These are phyloP conservation scores for Colletotrichum lini DNA, from an alignment of 2,329 filamentous ascomycete species.

Conservation along the genomic window DNA sequence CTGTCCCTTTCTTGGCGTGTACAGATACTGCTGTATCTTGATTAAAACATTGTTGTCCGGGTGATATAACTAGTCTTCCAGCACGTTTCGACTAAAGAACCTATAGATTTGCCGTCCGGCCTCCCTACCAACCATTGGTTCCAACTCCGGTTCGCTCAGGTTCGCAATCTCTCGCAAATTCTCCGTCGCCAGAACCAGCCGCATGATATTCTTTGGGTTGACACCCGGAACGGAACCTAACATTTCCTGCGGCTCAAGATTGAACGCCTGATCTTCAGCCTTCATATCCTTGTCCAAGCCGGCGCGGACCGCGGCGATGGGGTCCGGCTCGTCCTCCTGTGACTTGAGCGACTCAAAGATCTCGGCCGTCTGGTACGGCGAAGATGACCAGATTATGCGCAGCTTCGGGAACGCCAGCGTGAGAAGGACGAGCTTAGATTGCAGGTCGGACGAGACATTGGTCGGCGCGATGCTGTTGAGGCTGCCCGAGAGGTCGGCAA, in stretches of 20 bases:
- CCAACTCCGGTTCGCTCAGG: slow-evolving; percentile 81
- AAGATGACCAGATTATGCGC: slow-evolving; percentile 93
- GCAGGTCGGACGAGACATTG: slow-evolving; percentile 78
- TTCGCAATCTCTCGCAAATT: slow-evolving; percentile 89
- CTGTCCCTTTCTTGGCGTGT: too few relatives aligned
- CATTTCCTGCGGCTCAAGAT: slow-evolving; percentile 92
- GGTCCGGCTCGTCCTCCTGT: slow-evolving; percentile 90
- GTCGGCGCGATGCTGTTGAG: slow-evolving; percentile 74
- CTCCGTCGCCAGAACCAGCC: slow-evolving; percentile 79
- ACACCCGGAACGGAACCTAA: slow-evolving; percentile 87
- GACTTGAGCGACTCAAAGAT: slow-evolving; percentile 96
- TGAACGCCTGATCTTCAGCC: slow-evolving; percentile 81
- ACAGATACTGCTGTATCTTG: too few relatives aligned
- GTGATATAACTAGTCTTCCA: slow-evolving; percentile 61
- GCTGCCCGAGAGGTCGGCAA: slow-evolving; percentile 77
- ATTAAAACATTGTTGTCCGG: neutral
- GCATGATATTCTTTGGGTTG: slow-evolving; percentile 82
- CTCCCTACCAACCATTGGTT: slow-evolving; percentile 82
- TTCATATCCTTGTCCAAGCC: slow-evolving; percentile 78
- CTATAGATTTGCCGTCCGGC: slow-evolving; percentile 81
- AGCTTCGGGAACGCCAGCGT: slow-evolving; percentile 92
- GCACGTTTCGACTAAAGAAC: slow-evolving; percentile 82
- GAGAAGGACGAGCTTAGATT: slow-evolving; percentile 91
- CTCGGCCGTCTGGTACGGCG: slow-evolving; percentile 95
- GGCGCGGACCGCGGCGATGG: slow-evolving; percentile 85